Evolutionary conservation across 352 stramenopile species (phyloP).

Genomic region (Globisporangium irregulare): DNA sequence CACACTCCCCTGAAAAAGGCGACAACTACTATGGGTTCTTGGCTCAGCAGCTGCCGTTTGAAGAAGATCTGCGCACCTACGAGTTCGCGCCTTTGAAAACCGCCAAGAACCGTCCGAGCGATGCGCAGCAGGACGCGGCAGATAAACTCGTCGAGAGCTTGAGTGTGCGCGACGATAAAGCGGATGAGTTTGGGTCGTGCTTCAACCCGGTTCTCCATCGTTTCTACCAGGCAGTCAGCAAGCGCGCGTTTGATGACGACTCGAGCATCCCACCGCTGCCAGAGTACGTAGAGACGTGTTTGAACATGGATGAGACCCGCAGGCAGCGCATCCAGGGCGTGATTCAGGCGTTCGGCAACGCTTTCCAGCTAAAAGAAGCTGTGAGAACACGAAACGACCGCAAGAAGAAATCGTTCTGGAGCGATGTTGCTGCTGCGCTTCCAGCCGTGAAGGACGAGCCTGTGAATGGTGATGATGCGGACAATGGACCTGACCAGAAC

Average conservation of each 20-base stretch:
- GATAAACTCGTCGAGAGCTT: slow-evolving; percentile 75
- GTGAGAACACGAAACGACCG: slow-evolving; percentile 56
- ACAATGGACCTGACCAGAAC: slow-evolving; percentile 16
- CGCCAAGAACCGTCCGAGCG: slow-evolving; percentile 44
- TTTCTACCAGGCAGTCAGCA: slow-evolving; percentile 66
- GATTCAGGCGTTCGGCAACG: slow-evolving; percentile 67
- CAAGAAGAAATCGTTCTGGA: slow-evolving; percentile 85
- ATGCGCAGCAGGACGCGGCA: slow-evolving; percentile 54
- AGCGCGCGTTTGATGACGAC: slow-evolving; percentile 53
- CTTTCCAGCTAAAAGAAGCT: slow-evolving; percentile 76
- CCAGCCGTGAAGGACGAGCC: slow-evolving; percentile 31
- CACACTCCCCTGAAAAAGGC: slow-evolving; percentile 31
- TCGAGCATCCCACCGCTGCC: slow-evolving; percentile 48
- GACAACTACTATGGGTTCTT: slow-evolving; percentile 73
- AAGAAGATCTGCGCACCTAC: slow-evolving; percentile 77
- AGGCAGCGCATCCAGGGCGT: slow-evolving; percentile 46
- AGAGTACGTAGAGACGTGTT: slow-evolving; percentile 47
- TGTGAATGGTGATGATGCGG: slow-evolving; percentile 22
- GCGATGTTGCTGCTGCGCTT: slow-evolving; percentile 39
- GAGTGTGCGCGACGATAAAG: slow-evolving; percentile 64
- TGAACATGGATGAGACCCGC: slow-evolving; percentile 57
- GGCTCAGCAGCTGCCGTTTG: slow-evolving; percentile 71
- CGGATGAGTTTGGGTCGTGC: slow-evolving; percentile 47
- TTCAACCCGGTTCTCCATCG: slow-evolving; percentile 73
- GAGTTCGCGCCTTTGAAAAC: slow-evolving; percentile 71